Percentiles rank a stretch among this genome's conserved stretches.
Conservation (phyloP, 495 filamentous ascomycete species). For the Podospora australis region DNA sequence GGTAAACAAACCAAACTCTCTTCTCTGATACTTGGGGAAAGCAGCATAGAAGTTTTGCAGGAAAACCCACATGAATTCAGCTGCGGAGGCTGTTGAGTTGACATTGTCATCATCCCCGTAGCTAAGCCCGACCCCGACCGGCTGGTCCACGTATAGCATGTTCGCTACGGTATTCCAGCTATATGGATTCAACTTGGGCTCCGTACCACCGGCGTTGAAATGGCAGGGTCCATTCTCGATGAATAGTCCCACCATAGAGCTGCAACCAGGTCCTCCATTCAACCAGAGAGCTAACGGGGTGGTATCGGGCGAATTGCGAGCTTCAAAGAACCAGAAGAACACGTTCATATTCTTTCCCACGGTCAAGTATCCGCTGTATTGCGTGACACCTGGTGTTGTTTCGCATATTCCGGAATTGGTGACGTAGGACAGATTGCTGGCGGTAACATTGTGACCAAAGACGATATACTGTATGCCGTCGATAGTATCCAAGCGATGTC, state of each 20-base stretch:
- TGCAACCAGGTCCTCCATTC: conserved; percentile 55
- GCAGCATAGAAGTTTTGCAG: not conserved
- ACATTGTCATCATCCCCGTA: not conserved
- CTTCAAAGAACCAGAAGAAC: conserved; percentile 52
- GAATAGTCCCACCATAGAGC: conserved; percentile 56
- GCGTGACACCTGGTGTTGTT: conserved; percentile 48
- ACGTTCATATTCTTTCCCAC: conserved; percentile 48
- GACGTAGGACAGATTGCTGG: conserved; percentile 46
- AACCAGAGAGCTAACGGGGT: conserved; percentile 50
- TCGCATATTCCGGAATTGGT: conserved; percentile 53
- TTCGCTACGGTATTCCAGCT: conserved; percentile 52
- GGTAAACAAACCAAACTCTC: not conserved
- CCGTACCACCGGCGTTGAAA: conserved; percentile 39
- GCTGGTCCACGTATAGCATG: conserved; percentile 40
- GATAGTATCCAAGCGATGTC: too few species aligned
- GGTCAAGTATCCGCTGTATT: conserved; percentile 51
- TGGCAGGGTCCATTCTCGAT: conserved; percentile 56
- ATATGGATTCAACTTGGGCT: conserved; percentile 48
- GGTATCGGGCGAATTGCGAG: conserved; percentile 41
- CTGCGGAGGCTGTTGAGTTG: not conserved
- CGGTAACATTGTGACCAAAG: conserved; percentile 48
- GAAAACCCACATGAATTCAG: not conserved
- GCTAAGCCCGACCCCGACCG: conserved; percentile 48
- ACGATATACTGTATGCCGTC: conserved; percentile 25
- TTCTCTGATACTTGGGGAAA: not conserved